Conservation (phyloP, 2,329 filamentous ascomycete species). For the Alternaria dauci region DNA sequence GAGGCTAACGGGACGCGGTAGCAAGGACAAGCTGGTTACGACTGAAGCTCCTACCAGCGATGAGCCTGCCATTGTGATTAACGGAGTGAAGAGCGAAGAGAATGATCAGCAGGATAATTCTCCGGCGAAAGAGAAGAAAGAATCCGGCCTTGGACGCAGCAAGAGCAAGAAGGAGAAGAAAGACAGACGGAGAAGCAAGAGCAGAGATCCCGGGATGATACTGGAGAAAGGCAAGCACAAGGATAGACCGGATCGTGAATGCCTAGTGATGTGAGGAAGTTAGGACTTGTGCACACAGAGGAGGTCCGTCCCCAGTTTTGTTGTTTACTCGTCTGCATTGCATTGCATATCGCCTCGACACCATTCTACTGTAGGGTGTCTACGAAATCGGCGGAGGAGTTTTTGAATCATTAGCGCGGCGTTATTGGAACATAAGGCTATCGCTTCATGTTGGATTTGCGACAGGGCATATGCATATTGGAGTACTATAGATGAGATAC, state of each 20-base stretch:
- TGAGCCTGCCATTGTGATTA: conserved; percentile 42
- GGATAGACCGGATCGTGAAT: conserved; percentile 54
- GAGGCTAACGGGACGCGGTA: conserved; percentile 51
- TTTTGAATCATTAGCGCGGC: conserved; percentile 34
- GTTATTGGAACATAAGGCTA: conserved; percentile 25
- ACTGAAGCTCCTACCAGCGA: conserved; percentile 29
- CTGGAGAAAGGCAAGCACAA: conserved; percentile 40
- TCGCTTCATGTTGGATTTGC: neutral
- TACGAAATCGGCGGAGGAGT: conserved; percentile 8
- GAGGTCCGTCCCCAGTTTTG: neutral
- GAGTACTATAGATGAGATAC: conserved; percentile 37
- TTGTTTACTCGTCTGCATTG: conserved; percentile 8
- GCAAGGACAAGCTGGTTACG: conserved; percentile 51
- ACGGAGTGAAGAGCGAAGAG: conserved; percentile 27
- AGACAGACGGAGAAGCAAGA: conserved; percentile 51
- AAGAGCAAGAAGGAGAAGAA: conserved; percentile 46
- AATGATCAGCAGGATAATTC: conserved; percentile 21
- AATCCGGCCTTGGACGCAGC: conserved; percentile 27
- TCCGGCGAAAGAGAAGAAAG: conserved; percentile 36
- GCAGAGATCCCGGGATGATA: conserved; percentile 48
- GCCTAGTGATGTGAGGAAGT: conserved; percentile 54
- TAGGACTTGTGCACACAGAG: conserved; percentile 1
- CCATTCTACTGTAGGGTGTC: neutral
- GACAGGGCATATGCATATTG: conserved; percentile 6
- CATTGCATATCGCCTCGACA: conserved; percentile 7